phyloP scores from a whole-genome alignment of 495 filamentous ascomycete species.

The Thermochaetoides thermophila region DNA sequence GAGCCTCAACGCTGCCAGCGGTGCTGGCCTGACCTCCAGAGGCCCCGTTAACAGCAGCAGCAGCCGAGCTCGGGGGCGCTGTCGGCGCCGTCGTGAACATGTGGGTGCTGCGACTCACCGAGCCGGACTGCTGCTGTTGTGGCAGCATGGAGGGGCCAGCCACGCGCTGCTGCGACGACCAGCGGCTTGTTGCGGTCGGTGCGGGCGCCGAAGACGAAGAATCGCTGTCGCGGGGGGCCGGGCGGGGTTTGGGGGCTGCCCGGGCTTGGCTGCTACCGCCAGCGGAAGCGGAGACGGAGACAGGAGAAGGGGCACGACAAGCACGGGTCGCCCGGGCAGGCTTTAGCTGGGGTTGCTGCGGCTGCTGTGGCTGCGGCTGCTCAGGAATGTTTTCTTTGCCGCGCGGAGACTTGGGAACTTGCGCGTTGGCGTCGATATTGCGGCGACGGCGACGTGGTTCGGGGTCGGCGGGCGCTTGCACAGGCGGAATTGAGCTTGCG shows the following conservation, averaged over 20 bases:
- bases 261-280: neutral
- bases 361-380: neutral
- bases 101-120: conserved; percentile 13
- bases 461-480: conserved; percentile 14
- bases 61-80: conserved; percentile 6
- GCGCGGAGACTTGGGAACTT: neutral
- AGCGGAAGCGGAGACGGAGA: neutral
- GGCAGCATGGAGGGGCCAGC: neutral
- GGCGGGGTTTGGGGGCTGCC: neutral
- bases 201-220: neutral
- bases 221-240: neutral
- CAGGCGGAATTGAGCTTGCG: conserved; percentile 22
- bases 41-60: conserved; percentile 3
- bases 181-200: neutral
- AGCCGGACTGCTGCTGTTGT: conserved; percentile 9
- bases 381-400: neutral
- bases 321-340: neutral
- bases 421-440: conserved; percentile 7
- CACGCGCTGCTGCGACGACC: neutral
- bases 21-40: neutral
- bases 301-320: neutral
- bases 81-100: conserved; percentile 9
- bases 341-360: neutral
- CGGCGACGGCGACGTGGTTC: conserved; percentile 26
- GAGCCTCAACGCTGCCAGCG: neutral